Conservation (phyloP, 106 monocot genomes). For the Cymbidium sinense region DNA sequence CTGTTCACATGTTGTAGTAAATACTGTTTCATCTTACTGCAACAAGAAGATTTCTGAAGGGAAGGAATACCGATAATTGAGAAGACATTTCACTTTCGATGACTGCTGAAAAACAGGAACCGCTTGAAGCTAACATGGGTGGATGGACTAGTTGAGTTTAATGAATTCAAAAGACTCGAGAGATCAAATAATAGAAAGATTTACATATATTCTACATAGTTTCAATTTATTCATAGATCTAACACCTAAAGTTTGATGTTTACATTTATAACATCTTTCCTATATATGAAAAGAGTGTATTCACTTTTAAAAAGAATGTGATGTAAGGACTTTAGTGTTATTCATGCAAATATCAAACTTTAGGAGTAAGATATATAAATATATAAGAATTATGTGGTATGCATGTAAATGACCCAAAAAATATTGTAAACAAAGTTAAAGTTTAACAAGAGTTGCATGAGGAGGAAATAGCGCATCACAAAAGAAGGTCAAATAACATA, state of each 20-base stretch:
- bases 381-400: too few species aligned
- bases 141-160: neutral
- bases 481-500: neutral
- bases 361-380: too few species aligned
- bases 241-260: too few species aligned
- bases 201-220: too few species aligned
- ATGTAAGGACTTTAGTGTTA: too few species aligned
- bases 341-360: too few species aligned
- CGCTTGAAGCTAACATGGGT: neutral
- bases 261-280: too few species aligned
- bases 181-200: neutral
- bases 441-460: neutral
- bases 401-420: too few species aligned
- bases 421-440: neutral
- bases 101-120: neutral
- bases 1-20: neutral
- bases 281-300: too few species aligned
- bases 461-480: neutral
- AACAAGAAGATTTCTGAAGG: neutral
- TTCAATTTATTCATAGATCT: too few species aligned
- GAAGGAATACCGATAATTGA: neutral
- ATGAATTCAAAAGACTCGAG: neutral
- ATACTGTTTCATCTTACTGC: too few species aligned
- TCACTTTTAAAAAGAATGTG: too few species aligned
- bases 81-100: neutral